Evolutionary conservation across 1,284 basidiomycete species (phyloP), one percentile per base, ranked within the genome.

Genomic region (Ustilago lituana): DNA sequence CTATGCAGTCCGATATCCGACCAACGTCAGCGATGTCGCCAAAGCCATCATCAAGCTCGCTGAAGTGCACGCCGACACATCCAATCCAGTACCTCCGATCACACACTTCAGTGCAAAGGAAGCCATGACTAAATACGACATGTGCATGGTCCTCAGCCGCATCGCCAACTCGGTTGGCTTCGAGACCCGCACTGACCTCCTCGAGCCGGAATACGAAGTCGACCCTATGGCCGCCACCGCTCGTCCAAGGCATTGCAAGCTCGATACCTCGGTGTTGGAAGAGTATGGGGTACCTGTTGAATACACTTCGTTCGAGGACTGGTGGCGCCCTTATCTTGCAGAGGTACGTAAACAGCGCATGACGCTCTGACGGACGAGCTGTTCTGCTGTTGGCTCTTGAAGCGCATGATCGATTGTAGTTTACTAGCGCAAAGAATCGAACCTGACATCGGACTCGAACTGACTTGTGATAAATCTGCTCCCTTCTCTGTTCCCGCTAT

Each of bases 41-140:
- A 73, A 79, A 5, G 82, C 84, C 5, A 72, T 85, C 29, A 77
- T 82, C 53, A 82, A 83, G 48, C 77, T 86, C 12, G 29, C 62
- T 54, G 77, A 54, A 19, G 47, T 70, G 4, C 36, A 49, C 48
- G 29, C 56, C 63, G 33, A 60, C 8, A 32, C 48, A 1, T 40
- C 57, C 20, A 47, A 51, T 15, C n/a, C 24, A 0, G 37, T 70
- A 8, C 79, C 79, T 7, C 58, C 66, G 2, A 84, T 82, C 39
- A 61, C 84, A 14, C 85, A 86, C 73, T 85, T 84, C 70, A 77
- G 83, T 20, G 84, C 85, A 10, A 78, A 82, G 9, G 82, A 83
- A 20, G 81, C 84, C 2, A 74, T 84, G 64, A 85, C 84, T 17
- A 86, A 86, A 76, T 85, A 84, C 77, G 83, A 84, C 67, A 86